These are phyloP conservation scores for Aspergillus diversus DNA, from an alignment of 495 filamentous ascomycete genomes.

Conservation along the genomic window DNA sequence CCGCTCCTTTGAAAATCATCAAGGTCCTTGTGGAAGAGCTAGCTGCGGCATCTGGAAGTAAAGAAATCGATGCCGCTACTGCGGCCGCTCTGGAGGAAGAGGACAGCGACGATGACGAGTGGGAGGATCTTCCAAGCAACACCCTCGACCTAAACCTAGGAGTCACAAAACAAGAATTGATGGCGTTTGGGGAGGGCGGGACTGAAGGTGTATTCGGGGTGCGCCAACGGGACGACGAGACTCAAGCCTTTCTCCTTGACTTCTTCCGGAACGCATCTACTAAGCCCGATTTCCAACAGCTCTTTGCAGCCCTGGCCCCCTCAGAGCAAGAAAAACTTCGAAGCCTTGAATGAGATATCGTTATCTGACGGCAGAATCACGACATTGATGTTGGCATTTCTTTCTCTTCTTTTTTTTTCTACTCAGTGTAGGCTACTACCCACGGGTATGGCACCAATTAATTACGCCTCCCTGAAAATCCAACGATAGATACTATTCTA, in stretches of 20 bases:
- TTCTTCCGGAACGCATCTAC: constrained; percentile 80
- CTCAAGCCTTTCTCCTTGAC: constrained; percentile 75
- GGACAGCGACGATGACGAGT: constrained; percentile 72
- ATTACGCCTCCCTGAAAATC: too few species aligned
- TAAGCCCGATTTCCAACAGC: constrained; percentile 71
- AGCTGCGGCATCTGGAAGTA: constrained; percentile 58
- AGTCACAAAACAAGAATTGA: constrained; percentile 71
- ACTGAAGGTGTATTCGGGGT: constrained; percentile 54
- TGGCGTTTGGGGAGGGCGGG: constrained; percentile 70
- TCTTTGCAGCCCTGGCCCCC: constrained; percentile 69
- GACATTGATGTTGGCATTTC: background rate
- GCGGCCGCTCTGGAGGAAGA: constrained; percentile 58
- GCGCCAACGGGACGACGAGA: constrained; percentile 87
- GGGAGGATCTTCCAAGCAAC: constrained; percentile 83
- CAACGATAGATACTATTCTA: too few species aligned
- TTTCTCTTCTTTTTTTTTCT: constrained; percentile 10
- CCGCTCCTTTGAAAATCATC: constrained; percentile 89
- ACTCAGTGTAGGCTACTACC: too few species aligned
- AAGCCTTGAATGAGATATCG: constrained; percentile 33
- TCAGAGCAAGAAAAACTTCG: constrained; percentile 76
- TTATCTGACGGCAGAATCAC: background rate
- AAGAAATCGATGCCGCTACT: constrained; percentile 57
- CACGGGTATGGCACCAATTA: too few species aligned
- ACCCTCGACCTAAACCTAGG: constrained; percentile 71
- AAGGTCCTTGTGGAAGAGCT: constrained; percentile 95